Evolutionary conservation across 139 green algal species (phyloP), one percentile per base, ranked within the genome.

Genomic region (Zygnema circumcarinatum): DNA sequence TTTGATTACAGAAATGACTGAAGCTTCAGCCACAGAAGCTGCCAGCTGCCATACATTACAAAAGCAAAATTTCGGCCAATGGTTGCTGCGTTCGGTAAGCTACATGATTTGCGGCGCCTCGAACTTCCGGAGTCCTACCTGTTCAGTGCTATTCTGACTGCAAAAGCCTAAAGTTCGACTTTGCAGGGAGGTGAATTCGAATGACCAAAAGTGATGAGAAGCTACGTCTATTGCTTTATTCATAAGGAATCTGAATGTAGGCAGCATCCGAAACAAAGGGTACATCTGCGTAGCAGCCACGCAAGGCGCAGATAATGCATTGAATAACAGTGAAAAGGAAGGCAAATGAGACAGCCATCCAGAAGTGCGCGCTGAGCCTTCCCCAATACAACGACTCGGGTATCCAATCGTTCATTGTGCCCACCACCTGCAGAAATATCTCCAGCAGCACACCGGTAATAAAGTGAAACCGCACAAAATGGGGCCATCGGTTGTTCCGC

Each of bases 381-480:
- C 56, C 81, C 56, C 56, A 83, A 1, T 82, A 82, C 1, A 87
- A 1, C 2, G 56, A 56, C 56, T 35, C 36, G 7, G 81, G 81
- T 41, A 87, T 62, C 56, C 56, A 87, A 35, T 87, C 81, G 75
- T 87, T 82, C 33, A 83, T 38, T 33, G 81, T 83, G 7, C 56
- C 81, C 2, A 81, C 33, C 29, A 87, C 56, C 86, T 91, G 68
- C 29, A 90, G 33, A 32, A 92, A 85, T 47, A 90, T 90, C 84
- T 90, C 86, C 54, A 90, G 22, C 31, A 90, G 56, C 76, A 92
- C 87, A 21, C 53, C 75, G 11, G 54, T 91, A 32, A 92, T 74
- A 22, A 86, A 54, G 47, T 92, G 86, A 33, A 92, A 92, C 3
- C 88, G 86, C 74, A 92, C 41, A 68, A 92, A 92, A 54, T 92